Base-by-base conservation (phyloP, 192 early-diverging fungal species). In the Umbelopsis ramanniana region DNA sequence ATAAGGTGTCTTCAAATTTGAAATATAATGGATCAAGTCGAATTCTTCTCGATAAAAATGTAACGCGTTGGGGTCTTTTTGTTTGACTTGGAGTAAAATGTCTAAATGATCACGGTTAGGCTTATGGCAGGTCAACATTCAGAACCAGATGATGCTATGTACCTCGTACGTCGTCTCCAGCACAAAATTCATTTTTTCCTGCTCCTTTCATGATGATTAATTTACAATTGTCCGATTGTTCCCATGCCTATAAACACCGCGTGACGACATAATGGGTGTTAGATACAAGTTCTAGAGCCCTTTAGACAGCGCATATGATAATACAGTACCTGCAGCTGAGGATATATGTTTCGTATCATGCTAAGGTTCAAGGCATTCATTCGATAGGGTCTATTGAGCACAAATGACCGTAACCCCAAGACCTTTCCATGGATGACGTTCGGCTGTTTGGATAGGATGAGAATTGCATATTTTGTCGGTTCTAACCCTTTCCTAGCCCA, bases 41-140 rank as follows among this genome's bases (percentile, higher is more conserved):
- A 96, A 99, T 83, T 99, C 96, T 72, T 93, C 89, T 76, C 93
- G 84, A 77, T 97, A 97, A 75, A 98, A 99, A 73, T 81, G 76
- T 67, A 96, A 71, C 4, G 94, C 93, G 48, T 79, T 70, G 21
- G 77, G 73, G 66, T 79, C 77, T 3, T 77, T 74, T n/a, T 46
- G 23, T 14, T 81, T 60, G 71, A 82, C 86, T 22, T 78, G 69
- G 21, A 79, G 69, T 35, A 89, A 80, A 5, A 90, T 83, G 22
- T 76, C 72, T 76, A 40, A 3, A 26, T 26, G 7, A 24, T 46
- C 55, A 52, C 14, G 9, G 35, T 14, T 26, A 19, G 26, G 29
- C 45, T 1, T 2, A 14, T 53, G 19, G 21, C 45, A 33, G 0
- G 4, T 1, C 19, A 7, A 14, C 4, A 10, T 11, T 22, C 8